Conservation (phyloP, 257 asterid species). For the Phtheirospermum japonicum region DNA sequence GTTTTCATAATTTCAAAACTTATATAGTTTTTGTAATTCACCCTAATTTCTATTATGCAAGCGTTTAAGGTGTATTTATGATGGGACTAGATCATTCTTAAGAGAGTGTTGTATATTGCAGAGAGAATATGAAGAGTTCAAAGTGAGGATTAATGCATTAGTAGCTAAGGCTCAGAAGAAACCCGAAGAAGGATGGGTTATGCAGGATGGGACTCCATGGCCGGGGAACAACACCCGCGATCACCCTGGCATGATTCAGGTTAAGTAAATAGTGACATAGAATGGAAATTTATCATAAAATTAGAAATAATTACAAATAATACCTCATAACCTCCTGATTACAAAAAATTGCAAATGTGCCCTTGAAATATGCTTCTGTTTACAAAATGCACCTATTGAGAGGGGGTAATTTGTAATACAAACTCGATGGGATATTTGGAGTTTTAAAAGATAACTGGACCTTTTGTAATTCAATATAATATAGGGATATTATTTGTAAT, state of each 20-base stretch:
- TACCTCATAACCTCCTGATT: neutral
- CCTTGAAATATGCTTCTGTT: neutral
- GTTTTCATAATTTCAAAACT: too few species aligned
- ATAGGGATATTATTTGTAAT: neutral
- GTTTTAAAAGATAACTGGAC: neutral
- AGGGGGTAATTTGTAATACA: neutral
- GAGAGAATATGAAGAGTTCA: slow-evolving; percentile 89
- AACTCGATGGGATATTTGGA: neutral
- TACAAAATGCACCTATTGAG: neutral
- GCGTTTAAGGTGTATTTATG: neutral
- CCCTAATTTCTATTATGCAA: neutral
- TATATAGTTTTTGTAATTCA: neutral
- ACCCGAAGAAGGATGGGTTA: slow-evolving; percentile 93
- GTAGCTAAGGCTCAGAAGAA: slow-evolving; percentile 85
- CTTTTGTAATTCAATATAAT: neutral
- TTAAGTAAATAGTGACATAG: slow-evolving; percentile 9
- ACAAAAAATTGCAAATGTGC: neutral
- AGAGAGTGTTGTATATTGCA: slow-evolving; percentile 29
- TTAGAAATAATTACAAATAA: neutral
- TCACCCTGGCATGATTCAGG: slow-evolving; percentile 96
- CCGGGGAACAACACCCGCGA: slow-evolving; percentile 85
- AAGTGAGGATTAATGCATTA: slow-evolving; percentile 68
- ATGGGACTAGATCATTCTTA: slow-evolving; percentile 3
- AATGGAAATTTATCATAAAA: neutral
- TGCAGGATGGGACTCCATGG: slow-evolving; percentile 93